Base-by-base conservation (phyloP, 2,329 filamentous ascomycete genomes). In the Eutypa lata region DNA sequence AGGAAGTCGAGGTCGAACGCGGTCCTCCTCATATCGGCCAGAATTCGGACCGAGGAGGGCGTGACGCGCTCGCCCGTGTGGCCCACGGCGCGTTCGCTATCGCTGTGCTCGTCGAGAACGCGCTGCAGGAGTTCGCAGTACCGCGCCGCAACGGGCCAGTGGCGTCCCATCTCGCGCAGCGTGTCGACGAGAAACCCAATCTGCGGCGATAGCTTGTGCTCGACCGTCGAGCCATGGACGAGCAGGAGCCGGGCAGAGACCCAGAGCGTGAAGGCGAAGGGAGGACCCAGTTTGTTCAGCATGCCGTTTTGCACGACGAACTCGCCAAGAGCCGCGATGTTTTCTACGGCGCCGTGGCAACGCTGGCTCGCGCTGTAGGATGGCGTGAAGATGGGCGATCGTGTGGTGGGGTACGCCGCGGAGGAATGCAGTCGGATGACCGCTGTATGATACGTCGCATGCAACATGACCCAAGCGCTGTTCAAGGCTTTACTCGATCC, bases 261-360 rank as follows among this genome's bases (percentile, higher is more conserved):
- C 92, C 92, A 96, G 2, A 96, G 77, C 0, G 90, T 91, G 66
- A 96, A 97, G 3, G 91, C 91, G 67, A 96, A 96, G 0, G 91
- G 91, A 0, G 91, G 91, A 0, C 92, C 92, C 16, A 96, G 82
- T 67, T 91, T 91, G 48, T 84, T 79, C 19, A 96, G 77, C 68
- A 96, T 81, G 49, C 81, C 80, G 61, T 90, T 88, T 55, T 83
- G 83, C 26, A 89, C 81, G 13, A 95, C 90, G 63, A 91, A 91
- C 56, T 89, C 86, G 55, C 87, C 88, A 1, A 96, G 78, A 0
- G 87, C 84, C 37, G 88, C 84, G 53, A 96, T 90, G 63, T 89
- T 89, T 65, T 92, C 88, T 10, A 95, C 92, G 2, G 92, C 91
- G 3, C 82, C 82, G 54, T 92, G 84, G 64, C 92, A 96, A 42